These are phyloP conservation scores for Pholiota microspora DNA, from an alignment of 768 basidiomycete genomes.

Conservation along the genomic window DNA sequence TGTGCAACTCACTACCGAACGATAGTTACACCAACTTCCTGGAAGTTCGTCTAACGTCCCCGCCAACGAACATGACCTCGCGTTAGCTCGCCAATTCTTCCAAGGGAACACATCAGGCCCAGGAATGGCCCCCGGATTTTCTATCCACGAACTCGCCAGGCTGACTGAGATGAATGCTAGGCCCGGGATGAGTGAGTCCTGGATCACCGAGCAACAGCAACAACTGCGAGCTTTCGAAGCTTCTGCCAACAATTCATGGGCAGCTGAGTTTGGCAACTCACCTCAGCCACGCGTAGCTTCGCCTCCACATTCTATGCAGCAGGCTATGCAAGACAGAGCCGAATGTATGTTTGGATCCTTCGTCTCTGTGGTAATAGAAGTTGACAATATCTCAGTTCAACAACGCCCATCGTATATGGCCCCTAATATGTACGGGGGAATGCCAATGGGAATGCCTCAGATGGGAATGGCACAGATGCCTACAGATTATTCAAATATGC, in stretches of 20 bases:
- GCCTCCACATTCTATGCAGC: slow-evolving; percentile 29
- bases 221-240: slow-evolving; percentile 37
- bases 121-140: slow-evolving; percentile 31
- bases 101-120: slow-evolving; percentile 39
- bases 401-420: slow-evolving; percentile 40
- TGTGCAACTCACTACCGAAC: neutral
- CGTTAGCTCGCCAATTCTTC: slow-evolving; percentile 81
- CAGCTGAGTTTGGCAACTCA: slow-evolving; percentile 48
- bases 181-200: slow-evolving; percentile 46
- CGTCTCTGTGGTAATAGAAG: neutral
- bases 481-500: slow-evolving; percentile 14
- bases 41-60: slow-evolving; percentile 43
- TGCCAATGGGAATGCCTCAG: slow-evolving; percentile 40
- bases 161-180: slow-evolving; percentile 28
- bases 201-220: slow-evolving; percentile 50
- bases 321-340: slow-evolving; percentile 28
- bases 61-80: slow-evolving; percentile 63
- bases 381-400: slow-evolving; percentile 29
- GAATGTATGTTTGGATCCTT: slow-evolving; percentile 35
- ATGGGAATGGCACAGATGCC: slow-evolving; percentile 23
- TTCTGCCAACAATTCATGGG: slow-evolving; percentile 44
- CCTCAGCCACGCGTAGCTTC: slow-evolving; percentile 19
- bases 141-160: slow-evolving; percentile 30
- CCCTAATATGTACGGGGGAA: slow-evolving; percentile 29
- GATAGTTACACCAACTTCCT: slow-evolving; percentile 75